These are phyloP conservation scores for Colletotrichum sp. DNA, from an alignment of 2,329 filamentous ascomycete genomes.

Conservation along the genomic window DNA sequence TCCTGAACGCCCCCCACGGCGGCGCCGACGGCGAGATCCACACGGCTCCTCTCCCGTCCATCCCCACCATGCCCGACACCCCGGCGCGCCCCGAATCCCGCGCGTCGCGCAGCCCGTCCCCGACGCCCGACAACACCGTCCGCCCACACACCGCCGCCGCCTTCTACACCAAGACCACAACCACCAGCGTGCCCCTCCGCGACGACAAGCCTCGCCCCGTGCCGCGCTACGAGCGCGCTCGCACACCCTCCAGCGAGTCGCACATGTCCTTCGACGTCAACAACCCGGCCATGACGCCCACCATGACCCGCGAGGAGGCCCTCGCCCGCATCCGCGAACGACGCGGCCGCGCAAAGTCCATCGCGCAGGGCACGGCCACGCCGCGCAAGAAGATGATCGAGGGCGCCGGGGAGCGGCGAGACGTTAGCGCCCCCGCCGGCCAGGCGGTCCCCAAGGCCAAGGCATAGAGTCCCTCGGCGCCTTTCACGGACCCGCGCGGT, in stretches of 20 bases:
- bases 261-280: slow-evolving; percentile 55
- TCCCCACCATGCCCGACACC: slow-evolving; percentile 46
- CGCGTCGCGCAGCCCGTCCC: slow-evolving; percentile 1
- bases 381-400: slow-evolving; percentile 64
- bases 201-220: slow-evolving; percentile 44
- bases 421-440: slow-evolving; percentile 50
- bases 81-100: slow-evolving; percentile 1
- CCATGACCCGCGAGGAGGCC: slow-evolving; percentile 75
- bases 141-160: slow-evolving; percentile 53
- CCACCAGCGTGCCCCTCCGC: slow-evolving; percentile 56
- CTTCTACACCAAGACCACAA: slow-evolving; percentile 55
- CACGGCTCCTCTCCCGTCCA: slow-evolving; percentile 37
- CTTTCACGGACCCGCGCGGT: neutral
- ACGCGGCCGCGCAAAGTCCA: slow-evolving; percentile 72
- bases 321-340: slow-evolving; percentile 77
- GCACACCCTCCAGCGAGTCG: slow-evolving; percentile 47
- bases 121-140: slow-evolving; percentile 4
- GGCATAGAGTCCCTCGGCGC: slow-evolving; percentile 14
- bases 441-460: slow-evolving; percentile 15
- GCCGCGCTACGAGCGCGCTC: slow-evolving; percentile 50
- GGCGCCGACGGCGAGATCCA: slow-evolving; percentile 35
- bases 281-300: slow-evolving; percentile 66
- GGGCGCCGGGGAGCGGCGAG: slow-evolving; percentile 48
- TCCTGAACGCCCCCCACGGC: slow-evolving; percentile 61
- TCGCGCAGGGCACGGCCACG: slow-evolving; percentile 67